Base-by-base conservation (phyloP, 768 basidiomycete genomes). In the Mycena filopes region DNA sequence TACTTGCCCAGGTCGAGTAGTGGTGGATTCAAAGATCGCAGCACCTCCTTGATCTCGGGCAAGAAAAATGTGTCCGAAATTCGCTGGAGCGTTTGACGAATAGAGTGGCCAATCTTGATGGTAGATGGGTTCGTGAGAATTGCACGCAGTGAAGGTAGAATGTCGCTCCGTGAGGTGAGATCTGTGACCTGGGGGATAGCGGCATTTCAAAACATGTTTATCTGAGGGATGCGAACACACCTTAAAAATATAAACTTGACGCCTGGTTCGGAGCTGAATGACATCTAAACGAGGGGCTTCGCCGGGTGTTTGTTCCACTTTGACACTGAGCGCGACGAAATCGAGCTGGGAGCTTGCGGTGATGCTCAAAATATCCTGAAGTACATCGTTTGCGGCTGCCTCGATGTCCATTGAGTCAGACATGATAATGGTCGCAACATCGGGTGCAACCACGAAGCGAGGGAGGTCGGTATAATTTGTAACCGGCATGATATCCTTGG, bases 1-100 rank as follows among this genome's bases (percentile, higher is more conserved):
- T 55, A 55, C 21, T 28, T 55, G 10, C 54, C 40, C 26, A 55
- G 26, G 21, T 55, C 54, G 29, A 55, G 40, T 1, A 55, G 28
- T 13, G 54, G 54, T 7, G 54, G n/a, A 55, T 55, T 55, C 10
- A n/a, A 10, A 5, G 54, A 16, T 55, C 16, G n/a, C 16, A 26
- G n/a, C n/a, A 55, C 15, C 10, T 26, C 15, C 25, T 0, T 2
- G 21, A 50, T 50, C 10, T 31, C 48, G 28, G 48, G 29, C 9
- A 50, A 7, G 31, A 16, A 29, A 21, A 50, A 50, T 29, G 26
- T 16, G 6, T 50, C n/a, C 10, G 28, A 29, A 16, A 50, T 50
- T 20, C 13, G 29, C 15, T 50, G 48, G 20, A 50, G 48, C 7
- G 12, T 50, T 18, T 29, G 26, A 11, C 48, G 48, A 31, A 50